Percentiles rank a stretch among this genome's conserved stretches.
phyloP scores from a whole-genome alignment of 1,284 basidiomycete species.

The Cerrena zonata region DNA sequence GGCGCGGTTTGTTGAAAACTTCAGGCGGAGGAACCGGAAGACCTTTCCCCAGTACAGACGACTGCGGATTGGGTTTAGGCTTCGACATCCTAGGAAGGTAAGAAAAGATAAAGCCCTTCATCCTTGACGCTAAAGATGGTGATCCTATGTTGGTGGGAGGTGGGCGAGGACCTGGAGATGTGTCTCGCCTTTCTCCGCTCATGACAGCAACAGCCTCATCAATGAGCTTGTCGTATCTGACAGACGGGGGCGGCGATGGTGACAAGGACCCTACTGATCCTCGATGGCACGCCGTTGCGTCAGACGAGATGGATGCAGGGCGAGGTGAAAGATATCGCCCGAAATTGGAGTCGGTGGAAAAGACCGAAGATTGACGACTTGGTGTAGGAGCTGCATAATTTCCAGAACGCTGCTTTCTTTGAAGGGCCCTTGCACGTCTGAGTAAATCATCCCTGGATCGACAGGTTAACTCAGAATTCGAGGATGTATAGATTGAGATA shows the following conservation, averaged over 20 bases:
- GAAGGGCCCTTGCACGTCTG: constrained; percentile 49
- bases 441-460: constrained; percentile 45
- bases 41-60: constrained; percentile 22
- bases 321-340: constrained; percentile 31
- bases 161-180: neutral
- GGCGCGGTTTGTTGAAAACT: constrained; percentile 43
- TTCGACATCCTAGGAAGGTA: constrained; percentile 51
- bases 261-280: constrained; percentile 19
- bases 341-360: constrained; percentile 35
- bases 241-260: constrained; percentile 31
- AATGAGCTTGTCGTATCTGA: constrained; percentile 49
- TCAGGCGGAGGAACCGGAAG: constrained; percentile 51
- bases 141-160: neutral
- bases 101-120: constrained; percentile 52
- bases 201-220: constrained; percentile 42
- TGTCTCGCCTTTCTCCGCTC: neutral
- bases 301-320: constrained; percentile 4
- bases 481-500: neutral
- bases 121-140: constrained; percentile 24
- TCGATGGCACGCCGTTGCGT: constrained; percentile 4
- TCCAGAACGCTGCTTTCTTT: constrained; percentile 57
- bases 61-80: constrained; percentile 15
- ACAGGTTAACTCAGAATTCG: constrained; percentile 2
- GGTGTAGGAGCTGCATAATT: constrained; percentile 49
- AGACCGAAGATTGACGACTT: constrained; percentile 16